Percentiles rank a stretch among this genome's conserved stretches.
Conservation (phyloP, 768 basidiomycete genomes). For the Amanita muscaria region DNA sequence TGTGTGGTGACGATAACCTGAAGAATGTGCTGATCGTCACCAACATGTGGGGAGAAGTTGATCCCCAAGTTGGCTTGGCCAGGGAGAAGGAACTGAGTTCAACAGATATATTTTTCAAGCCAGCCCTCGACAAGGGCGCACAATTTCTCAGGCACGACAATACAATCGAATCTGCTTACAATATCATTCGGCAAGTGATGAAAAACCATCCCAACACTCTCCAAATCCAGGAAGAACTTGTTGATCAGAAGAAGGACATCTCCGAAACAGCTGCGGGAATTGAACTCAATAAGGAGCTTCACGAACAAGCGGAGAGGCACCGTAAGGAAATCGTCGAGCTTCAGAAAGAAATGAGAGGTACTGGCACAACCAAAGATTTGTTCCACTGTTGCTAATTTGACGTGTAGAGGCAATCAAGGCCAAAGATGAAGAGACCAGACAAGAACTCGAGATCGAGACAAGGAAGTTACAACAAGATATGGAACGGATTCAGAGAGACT, state of each 20-base stretch:
- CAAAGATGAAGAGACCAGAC: slow-evolving; percentile 38
- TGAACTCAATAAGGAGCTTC: slow-evolving; percentile 41
- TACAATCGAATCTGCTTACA: slow-evolving; percentile 30
- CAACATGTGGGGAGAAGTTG: slow-evolving; percentile 43
- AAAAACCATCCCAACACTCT: slow-evolving; percentile 32
- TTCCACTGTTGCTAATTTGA: background rate
- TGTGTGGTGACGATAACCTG: slow-evolving; percentile 37
- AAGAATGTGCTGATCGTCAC: slow-evolving; percentile 38
- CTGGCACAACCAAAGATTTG: background rate
- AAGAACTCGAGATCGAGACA: slow-evolving; percentile 36
- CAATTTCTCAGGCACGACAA: slow-evolving; percentile 33
- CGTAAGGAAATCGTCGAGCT: slow-evolving; percentile 39
- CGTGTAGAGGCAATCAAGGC: slow-evolving; percentile 26
- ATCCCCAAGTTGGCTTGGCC: slow-evolving; percentile 25
- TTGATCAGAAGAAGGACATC: slow-evolving; percentile 38
- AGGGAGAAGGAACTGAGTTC: slow-evolving; percentile 37
- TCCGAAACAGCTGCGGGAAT: slow-evolving; percentile 44
- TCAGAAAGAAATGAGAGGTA: slow-evolving; percentile 35
- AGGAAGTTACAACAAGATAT: slow-evolving; percentile 36
- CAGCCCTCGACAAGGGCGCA: slow-evolving; percentile 41
- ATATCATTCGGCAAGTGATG: slow-evolving; percentile 34
- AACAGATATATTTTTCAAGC: slow-evolving; percentile 41
- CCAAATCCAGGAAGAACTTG: slow-evolving; percentile 48
- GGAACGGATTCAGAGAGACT: slow-evolving; percentile 29
- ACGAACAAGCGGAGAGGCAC: slow-evolving; percentile 37